Base-by-base conservation (phyloP, 2,329 filamentous ascomycete species). In the Neocucurbitaria cava region DNA sequence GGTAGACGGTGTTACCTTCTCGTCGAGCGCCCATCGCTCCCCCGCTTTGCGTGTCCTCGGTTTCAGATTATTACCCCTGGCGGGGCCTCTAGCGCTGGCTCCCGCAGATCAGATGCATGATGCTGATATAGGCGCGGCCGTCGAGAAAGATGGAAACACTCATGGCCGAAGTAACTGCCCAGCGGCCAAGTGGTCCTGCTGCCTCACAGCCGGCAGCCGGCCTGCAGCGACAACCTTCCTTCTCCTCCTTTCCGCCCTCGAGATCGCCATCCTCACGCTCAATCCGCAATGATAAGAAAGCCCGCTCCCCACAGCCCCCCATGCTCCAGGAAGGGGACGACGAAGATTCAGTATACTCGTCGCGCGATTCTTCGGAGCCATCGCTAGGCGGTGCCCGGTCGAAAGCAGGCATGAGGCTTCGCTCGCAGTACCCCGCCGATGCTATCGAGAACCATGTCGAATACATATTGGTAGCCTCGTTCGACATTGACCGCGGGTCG, bases 381-480 rank as follows among this genome's bases (percentile, higher is more conserved):
- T 58, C 59, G 9, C 39, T 46, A 23, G 47, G 46, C 13, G 48
- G 46, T 15, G 35, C 48, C 47, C 11, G 48, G 0, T n/a, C 33
- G 33, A 38, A 47, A 31, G 30, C 54, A 17, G 47, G 26, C 43
- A 49, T 52, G 52, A 69, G 62, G 48, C 70, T 81, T 56, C 77
- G 77, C 52, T 79, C 80, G 33, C 81, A 83, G 59, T 83, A 83
- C 59, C 81, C 81, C 18, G 66, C 75, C 46, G 72, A 79, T 56
- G 75, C 76, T 45, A 66, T 75, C 51, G 79, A 98, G 74, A 96
- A 95, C 69, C 95, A 99, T 88, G 95, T 99, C 78, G 95, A 99
- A 75, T 99, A 98, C 73, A 98, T 99, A 48, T 82, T 99, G 48
- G 95, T 99, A 49, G 95, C 95, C 3, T 96, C 92, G 2, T 99